These are phyloP conservation scores for Grosmannia serpens DNA, from an alignment of 2,329 filamentous ascomycete genomes.

Conservation along the genomic window DNA sequence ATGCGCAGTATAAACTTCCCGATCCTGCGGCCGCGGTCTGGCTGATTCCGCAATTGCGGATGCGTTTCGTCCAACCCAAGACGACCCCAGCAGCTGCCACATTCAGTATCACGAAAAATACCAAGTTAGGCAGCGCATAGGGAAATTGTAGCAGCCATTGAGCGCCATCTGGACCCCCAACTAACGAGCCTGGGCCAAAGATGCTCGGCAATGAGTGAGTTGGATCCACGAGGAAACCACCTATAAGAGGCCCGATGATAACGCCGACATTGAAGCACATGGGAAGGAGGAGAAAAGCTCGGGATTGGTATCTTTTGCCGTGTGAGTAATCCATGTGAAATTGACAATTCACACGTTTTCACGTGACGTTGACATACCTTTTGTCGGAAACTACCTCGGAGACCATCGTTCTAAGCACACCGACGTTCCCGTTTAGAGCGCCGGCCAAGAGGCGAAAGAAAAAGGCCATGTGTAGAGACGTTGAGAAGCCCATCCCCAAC, in stretches of 20 bases:
- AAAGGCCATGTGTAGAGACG: neutral
- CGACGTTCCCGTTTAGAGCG: neutral
- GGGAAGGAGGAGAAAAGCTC: neutral
- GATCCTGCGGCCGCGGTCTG: neutral
- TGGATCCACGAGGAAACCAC: neutral
- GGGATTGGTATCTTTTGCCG: neutral
- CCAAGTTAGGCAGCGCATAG: conserved; percentile 1
- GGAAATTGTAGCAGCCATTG: neutral
- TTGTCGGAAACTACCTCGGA: neutral
- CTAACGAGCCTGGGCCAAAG: neutral
- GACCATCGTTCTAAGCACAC: neutral
- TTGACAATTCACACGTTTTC: neutral
- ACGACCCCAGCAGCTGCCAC: neutral
- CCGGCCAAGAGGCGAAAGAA: conserved; percentile 1
- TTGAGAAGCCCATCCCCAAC: conserved; percentile 1
- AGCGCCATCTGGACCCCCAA: neutral
- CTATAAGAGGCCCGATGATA: neutral
- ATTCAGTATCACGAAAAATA: neutral
- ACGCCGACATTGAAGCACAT: conserved; percentile 4
- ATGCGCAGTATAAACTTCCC: neutral
- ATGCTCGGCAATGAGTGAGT: neutral
- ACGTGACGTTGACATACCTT: neutral
- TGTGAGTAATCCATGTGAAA: neutral
- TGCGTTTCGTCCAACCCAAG: conserved; percentile 1
- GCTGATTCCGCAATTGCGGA: neutral